These are phyloP conservation scores for Podospora appendiculata DNA, from an alignment of 495 filamentous ascomycete species.

Conservation along the genomic window DNA sequence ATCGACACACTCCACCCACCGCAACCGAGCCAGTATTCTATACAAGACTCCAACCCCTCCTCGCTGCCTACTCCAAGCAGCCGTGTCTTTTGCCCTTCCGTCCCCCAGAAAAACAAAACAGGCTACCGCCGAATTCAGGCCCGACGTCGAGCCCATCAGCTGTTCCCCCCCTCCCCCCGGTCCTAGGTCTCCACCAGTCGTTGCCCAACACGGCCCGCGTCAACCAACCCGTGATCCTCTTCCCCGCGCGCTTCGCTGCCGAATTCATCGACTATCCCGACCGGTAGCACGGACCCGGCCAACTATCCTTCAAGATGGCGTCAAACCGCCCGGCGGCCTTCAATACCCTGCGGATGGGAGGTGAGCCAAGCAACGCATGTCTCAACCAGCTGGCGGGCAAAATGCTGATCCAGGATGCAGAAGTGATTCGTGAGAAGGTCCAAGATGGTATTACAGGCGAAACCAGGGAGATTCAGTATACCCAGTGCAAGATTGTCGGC, in stretches of 20 bases:
- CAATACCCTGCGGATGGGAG: conserved; percentile 47
- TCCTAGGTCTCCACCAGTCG: conserved; percentile 18
- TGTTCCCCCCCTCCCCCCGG: conserved; percentile 1
- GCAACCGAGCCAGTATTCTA: background rate
- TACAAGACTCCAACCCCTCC: background rate
- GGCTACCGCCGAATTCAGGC: conserved; percentile 5
- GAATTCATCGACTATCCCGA: conserved; percentile 8
- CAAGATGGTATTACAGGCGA: conserved; percentile 97
- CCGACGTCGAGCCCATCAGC: conserved; percentile 13
- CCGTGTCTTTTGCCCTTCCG: background rate
- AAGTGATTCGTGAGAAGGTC: conserved; percentile 97
- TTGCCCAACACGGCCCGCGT: conserved; percentile 43
- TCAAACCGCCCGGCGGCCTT: conserved; percentile 45
- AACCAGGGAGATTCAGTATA: conserved; percentile 93
- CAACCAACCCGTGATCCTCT: conserved; percentile 18
- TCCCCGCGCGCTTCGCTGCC: conserved; percentile 19
- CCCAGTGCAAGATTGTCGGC: conserved; percentile 99
- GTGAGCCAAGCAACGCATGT: conserved; percentile 25
- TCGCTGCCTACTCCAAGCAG: background rate
- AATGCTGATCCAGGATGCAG: conserved; percentile 36
- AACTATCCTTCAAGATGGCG: conserved; percentile 32
- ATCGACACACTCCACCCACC: conserved; percentile 5
- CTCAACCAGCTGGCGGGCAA: background rate
- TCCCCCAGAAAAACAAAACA: background rate
- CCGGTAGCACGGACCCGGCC: conserved; percentile 26